Base-by-base conservation (phyloP, 192 early-diverging fungal species). In the Podila horticola region DNA sequence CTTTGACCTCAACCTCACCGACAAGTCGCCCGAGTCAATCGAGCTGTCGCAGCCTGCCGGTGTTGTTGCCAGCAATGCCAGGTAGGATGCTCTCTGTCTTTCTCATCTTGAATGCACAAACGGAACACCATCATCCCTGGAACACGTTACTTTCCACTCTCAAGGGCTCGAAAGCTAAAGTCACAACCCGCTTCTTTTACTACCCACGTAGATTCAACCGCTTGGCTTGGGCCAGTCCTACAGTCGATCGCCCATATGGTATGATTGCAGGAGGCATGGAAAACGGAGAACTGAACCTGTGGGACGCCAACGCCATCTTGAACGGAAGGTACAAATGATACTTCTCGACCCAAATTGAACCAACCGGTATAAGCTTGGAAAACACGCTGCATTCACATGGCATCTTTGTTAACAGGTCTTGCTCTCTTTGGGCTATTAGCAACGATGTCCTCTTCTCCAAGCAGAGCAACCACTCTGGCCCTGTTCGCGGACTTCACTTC, bases 251-350 rank as follows among this genome's bases (percentile, higher is more conserved):
- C 38, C 81, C 91, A 36, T 83, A 90, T 55, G 96, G 97, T 59
- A 86, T 97, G 13, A 84, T 99, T 67, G 98, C 95, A 5, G 94
- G 95, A 69, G 98, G 98, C 24, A 89, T 97, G 88, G 97, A 98
- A 82, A 97, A 93, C 84, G 96, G 98, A 45, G 95, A 96, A 74
- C 84, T 99, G 58, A 85, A 90, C 34, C 73, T 98, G 30, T 99
- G 95, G 95, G 90, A 97, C 83, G 90, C 96, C 10, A 72, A 83
- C 22, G 86, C 87, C 30, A 92, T 98, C 60, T 74, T 96, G 13
- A 89, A 87, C 57, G 90, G 88, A 66, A 87, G 89, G 51, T 83
- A 84, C 19, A 11, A 69, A 63, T 29, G 34, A 64, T 19, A 12
- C 22, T 29, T 62, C 6, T 28, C 26, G 31, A 15, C 24, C 13